These are phyloP conservation scores for Fusarium sp. DNA, from an alignment of 2,329 filamentous ascomycete genomes.

Conservation along the genomic window DNA sequence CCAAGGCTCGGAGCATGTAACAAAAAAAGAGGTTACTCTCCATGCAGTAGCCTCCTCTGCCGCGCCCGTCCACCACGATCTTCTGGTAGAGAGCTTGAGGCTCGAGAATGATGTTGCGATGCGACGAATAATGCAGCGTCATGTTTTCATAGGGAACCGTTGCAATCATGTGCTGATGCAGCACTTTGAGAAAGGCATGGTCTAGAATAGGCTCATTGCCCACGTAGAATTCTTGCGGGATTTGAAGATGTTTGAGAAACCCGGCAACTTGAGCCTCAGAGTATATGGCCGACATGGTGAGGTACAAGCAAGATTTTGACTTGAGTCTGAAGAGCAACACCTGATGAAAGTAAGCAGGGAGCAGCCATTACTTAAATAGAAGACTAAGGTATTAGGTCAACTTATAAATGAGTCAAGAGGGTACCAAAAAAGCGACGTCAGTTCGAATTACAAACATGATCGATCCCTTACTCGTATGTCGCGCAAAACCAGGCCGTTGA, in stretches of 20 bases:
- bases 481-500: conserved; percentile 18
- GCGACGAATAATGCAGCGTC: conserved; percentile 63
- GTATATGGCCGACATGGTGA: conserved; percentile 48
- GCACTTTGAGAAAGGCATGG: conserved; percentile 53
- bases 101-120: conserved; percentile 58
- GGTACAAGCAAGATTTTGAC: background rate
- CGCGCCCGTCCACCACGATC: conserved; percentile 58
- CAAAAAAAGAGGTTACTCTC: conserved; percentile 69
- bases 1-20: conserved; percentile 64
- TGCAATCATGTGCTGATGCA: conserved; percentile 62
- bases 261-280: conserved; percentile 48
- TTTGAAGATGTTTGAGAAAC: conserved; percentile 48
- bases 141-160: conserved; percentile 70
- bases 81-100: conserved; percentile 64
- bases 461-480: conserved; percentile 32
- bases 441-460: conserved; percentile 28
- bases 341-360: conserved; percentile 5
- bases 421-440: conserved; percentile 29
- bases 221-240: conserved; percentile 48
- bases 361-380: conserved; percentile 6
- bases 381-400: conserved; percentile 7
- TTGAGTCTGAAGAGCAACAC: conserved; percentile 2
- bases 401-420: conserved; percentile 27
- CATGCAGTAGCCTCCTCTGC: conserved; percentile 72
- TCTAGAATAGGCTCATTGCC: conserved; percentile 47